A percentile compares a stretch with the other conserved stretches of the same genome.
phyloP scores from a whole-genome alignment of 2,329 filamentous ascomycete species.

The Colletotrichum australisinense region DNA sequence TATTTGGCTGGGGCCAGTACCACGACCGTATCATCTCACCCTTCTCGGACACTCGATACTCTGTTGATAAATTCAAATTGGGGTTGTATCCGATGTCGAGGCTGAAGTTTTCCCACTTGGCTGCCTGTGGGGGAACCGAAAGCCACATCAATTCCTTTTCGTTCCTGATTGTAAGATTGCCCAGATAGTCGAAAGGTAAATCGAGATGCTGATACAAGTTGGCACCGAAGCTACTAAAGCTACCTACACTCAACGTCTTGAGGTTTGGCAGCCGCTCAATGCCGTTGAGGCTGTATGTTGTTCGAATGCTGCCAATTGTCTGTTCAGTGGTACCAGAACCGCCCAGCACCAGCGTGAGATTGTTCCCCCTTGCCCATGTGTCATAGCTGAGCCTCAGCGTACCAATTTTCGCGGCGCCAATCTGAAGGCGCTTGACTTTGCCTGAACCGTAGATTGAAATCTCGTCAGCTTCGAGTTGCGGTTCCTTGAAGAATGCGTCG shows the following conservation, averaged over 20 bases:
- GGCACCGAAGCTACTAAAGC: background rate
- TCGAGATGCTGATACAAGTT: background rate
- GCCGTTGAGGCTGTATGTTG: background rate
- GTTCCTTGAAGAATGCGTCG: background rate
- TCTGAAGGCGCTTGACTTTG: background rate
- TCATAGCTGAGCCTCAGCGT: too few relatives aligned
- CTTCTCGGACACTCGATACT: background rate
- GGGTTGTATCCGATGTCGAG: background rate
- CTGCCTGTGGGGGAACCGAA: background rate
- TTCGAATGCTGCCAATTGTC: background rate
- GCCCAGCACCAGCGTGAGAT: background rate
- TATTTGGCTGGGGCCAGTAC: background rate
- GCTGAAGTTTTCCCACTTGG: background rate
- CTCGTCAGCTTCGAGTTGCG: background rate
- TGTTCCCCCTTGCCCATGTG: too few relatives aligned
- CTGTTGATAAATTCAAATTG: background rate
- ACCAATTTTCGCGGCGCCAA: background rate
- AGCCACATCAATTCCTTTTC: background rate
- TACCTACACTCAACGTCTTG: background rate
- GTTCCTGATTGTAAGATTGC: background rate
- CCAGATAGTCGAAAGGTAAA: background rate
- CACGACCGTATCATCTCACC: background rate
- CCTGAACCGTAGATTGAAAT: background rate
- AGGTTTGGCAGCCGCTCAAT: background rate
- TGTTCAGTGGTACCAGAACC: background rate